Evolutionary conservation across 495 filamentous ascomycete species (phyloP).

Genomic region (Rusavskia elegans): DNA sequence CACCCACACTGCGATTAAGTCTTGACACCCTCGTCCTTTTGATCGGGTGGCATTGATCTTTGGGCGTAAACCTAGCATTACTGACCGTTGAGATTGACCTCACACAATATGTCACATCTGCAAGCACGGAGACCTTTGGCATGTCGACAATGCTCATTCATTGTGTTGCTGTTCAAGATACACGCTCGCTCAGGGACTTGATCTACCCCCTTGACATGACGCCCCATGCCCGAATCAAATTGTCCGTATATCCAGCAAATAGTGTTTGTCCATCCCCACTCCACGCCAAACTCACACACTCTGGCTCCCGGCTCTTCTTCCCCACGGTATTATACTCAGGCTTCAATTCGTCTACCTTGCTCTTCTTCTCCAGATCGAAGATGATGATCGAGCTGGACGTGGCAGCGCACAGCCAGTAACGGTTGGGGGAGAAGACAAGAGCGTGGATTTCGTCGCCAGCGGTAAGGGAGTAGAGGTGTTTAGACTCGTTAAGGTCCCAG

Average conservation of each 20-base stretch:
- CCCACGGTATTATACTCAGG: constrained; percentile 90
- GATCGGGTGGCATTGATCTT: too few species aligned
- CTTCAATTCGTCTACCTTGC: constrained; percentile 99
- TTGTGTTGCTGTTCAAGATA: too few species aligned
- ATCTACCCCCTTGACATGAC: constrained; percentile 47
- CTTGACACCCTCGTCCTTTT: too few species aligned
- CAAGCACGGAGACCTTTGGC: too few species aligned
- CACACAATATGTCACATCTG: too few species aligned
- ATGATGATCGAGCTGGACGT: constrained; percentile 97
- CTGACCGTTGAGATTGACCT: too few species aligned
- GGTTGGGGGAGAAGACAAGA: constrained; percentile 99
- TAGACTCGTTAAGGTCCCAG: constrained; percentile 99
- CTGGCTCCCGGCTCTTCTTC: constrained; percentile 98
- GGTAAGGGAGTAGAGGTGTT: constrained; percentile 99
- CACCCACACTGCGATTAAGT: too few species aligned
- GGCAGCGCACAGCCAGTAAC: constrained; percentile 99
- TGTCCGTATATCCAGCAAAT: constrained; percentile 99
- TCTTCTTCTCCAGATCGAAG: constrained; percentile 99
- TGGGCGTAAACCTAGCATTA: too few species aligned
- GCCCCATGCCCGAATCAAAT: constrained; percentile 98
- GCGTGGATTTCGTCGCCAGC: constrained; percentile 99
- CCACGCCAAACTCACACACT: constrained; percentile 96
- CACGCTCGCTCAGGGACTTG: too few species aligned
- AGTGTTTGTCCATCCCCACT: constrained; percentile 95
- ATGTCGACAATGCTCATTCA: too few species aligned